Conservation (phyloP, 805 yeast genomes). For the Starmerella lactis-condensi region DNA sequence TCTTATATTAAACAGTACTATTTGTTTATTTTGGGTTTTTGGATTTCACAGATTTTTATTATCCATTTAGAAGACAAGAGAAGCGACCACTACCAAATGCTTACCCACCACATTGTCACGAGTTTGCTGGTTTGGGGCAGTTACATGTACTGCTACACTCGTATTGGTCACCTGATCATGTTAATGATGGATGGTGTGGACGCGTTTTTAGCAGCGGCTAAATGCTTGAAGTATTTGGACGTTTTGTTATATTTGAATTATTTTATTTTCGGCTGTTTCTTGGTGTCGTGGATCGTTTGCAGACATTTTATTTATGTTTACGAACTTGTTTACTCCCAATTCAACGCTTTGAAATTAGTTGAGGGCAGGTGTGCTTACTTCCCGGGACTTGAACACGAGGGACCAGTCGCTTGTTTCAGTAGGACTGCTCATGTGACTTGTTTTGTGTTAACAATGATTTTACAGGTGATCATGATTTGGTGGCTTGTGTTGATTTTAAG, state of each 20-base stretch:
- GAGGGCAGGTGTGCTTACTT: slow-evolving; percentile 15
- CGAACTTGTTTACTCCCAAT: slow-evolving; percentile 40
- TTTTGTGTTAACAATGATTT: slow-evolving; percentile 37
- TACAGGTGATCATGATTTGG: slow-evolving; percentile 45
- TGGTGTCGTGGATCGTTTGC: slow-evolving; percentile 47
- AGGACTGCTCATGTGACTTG: slow-evolving; percentile 26
- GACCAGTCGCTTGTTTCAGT: slow-evolving; percentile 22
- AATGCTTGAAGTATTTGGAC: slow-evolving; percentile 58
- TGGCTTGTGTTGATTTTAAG: slow-evolving; percentile 62
- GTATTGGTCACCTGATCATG: slow-evolving; percentile 62
- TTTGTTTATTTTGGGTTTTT: slow-evolving; percentile 49
- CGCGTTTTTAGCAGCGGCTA: slow-evolving; percentile 50
- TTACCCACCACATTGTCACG: slow-evolving; percentile 73
- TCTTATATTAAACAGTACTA: slow-evolving; percentile 46
- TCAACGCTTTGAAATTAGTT: slow-evolving; percentile 27
- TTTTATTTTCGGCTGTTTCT: slow-evolving; percentile 44
- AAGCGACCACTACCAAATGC: slow-evolving; percentile 74
- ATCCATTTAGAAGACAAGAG: slow-evolving; percentile 61
- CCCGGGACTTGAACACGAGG: slow-evolving; percentile 3
- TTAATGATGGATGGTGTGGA: slow-evolving; percentile 75
- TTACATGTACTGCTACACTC: slow-evolving; percentile 50
- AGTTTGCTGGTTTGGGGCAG: slow-evolving; percentile 48
- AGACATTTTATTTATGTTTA: slow-evolving; percentile 62
- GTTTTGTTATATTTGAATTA: slow-evolving; percentile 40
- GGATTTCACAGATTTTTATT: slow-evolving; percentile 66